Conservation (phyloP, 805 yeast species). For the Babjeviella inositovora region DNA sequence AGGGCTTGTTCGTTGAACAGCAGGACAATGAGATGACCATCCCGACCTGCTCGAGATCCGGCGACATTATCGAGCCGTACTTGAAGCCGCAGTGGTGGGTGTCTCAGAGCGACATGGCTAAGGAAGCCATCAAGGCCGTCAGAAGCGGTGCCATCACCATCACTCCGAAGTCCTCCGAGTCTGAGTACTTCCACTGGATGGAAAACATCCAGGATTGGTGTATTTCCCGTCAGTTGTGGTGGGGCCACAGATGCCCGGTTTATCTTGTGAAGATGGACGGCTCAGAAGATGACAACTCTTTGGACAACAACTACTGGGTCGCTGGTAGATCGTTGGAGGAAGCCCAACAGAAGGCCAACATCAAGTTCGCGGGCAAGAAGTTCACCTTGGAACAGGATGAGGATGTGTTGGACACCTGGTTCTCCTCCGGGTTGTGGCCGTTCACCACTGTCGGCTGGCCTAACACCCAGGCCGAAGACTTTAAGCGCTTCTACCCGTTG, state of each 20-base stretch:
- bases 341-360: constrained; percentile 68
- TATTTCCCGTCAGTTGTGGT: constrained; percentile 87
- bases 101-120: constrained; percentile 76
- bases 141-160: constrained; percentile 67
- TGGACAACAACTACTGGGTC: constrained; percentile 70
- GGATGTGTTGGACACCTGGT: constrained; percentile 98
- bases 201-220: constrained; percentile 98
- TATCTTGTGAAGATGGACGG: constrained; percentile 79
- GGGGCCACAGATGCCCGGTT: constrained; percentile 98
- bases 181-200: constrained; percentile 91
- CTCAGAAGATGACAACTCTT: constrained; percentile 37
- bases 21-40: constrained; percentile 91
- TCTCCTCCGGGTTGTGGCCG: constrained; percentile 97
- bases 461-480: constrained; percentile 46
- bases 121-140: constrained; percentile 75
- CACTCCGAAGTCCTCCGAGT: constrained; percentile 78
- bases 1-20: constrained; percentile 69
- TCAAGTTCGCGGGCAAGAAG: constrained; percentile 52
- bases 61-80: constrained; percentile 92
- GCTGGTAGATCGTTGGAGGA: constrained; percentile 77
- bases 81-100: constrained; percentile 99
- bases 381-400: constrained; percentile 87
- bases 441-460: constrained; percentile 97
- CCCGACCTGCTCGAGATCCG: constrained; percentile 91
- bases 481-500: constrained; percentile 75